A percentile compares a stretch with the other conserved stretches of the same genome.
Conservation (phyloP, 345 rosid species). For the Pseudoturritis turrita region DNA sequence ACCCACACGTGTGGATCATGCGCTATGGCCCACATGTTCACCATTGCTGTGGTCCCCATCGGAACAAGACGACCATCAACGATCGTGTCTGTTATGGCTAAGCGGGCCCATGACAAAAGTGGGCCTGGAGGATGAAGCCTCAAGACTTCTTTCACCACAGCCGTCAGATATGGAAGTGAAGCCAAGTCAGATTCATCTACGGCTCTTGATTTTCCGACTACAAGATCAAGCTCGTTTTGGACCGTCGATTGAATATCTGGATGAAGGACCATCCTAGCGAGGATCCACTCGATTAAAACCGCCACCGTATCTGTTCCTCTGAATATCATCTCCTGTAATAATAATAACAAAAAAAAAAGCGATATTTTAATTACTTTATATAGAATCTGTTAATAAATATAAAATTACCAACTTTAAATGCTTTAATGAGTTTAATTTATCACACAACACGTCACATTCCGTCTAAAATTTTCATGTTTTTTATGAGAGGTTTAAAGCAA, state of each 20-base stretch:
- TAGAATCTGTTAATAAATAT: slow-evolving; percentile 20
- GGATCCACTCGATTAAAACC: slow-evolving; percentile 83
- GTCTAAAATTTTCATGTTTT: not conserved
- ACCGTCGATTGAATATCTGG: slow-evolving; percentile 60
- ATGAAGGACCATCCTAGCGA: slow-evolving; percentile 76
- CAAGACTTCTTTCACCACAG: slow-evolving; percentile 72
- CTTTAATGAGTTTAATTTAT: not conserved
- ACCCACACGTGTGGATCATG: slow-evolving; percentile 72
- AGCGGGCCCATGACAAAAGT: slow-evolving; percentile 86
- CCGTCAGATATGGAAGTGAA: slow-evolving; percentile 52
- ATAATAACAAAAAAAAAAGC: not conserved
- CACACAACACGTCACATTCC: slow-evolving; percentile 9
- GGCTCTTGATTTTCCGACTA: slow-evolving; percentile 55
- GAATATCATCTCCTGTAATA: slow-evolving; percentile 78
- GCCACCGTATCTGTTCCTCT: slow-evolving; percentile 90
- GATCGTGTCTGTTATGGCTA: slow-evolving; percentile 68
- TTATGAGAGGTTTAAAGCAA: too few species aligned
- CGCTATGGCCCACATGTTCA: slow-evolving; percentile 94
- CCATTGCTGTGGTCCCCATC: slow-evolving; percentile 87
- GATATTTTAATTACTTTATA: slow-evolving; percentile 6
- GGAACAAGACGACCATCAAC: slow-evolving; percentile 78
- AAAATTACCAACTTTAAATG: not conserved
- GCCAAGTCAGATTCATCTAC: slow-evolving; percentile 51
- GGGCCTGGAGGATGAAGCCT: slow-evolving; percentile 98
- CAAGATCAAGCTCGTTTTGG: slow-evolving; percentile 58